Evolutionary conservation across 169 alveolate species (phyloP).

Genomic region (Cryptosporidium sp.): DNA sequence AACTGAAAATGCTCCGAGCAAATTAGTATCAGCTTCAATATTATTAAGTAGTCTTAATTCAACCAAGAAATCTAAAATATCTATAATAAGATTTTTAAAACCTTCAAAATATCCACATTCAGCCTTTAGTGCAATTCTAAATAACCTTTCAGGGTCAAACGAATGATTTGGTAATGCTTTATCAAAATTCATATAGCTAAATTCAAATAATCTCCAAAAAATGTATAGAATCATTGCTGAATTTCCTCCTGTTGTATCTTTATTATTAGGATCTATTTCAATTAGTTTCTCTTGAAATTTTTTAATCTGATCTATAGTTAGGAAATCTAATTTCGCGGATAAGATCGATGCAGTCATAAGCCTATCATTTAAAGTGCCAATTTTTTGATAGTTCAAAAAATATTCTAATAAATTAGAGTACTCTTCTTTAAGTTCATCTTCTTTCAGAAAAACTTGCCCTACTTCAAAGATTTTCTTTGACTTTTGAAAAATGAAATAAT

Average conservation of each 20-base stretch:
- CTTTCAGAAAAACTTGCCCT: neutral
- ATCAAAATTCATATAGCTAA: neutral
- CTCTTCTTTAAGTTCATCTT: slow-evolving; percentile 1
- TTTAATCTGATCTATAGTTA: neutral
- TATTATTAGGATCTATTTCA: neutral
- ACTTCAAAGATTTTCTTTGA: neutral
- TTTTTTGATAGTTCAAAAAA: neutral
- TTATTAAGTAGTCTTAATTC: neutral
- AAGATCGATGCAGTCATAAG: slow-evolving; percentile 43
- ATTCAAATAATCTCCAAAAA: neutral
- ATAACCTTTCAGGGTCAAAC: neutral
- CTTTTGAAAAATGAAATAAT: neutral
- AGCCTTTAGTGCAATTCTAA: slow-evolving; percentile 23
- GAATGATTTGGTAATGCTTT: neutral
- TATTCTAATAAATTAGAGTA: slow-evolving; percentile 25
- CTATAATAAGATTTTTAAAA: slow-evolving; percentile 3
- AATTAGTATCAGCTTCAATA: neutral
- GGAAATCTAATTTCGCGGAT: slow-evolving; percentile 14
- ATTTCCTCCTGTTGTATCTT: slow-evolving; percentile 18
- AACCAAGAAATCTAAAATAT: slow-evolving; percentile 28
- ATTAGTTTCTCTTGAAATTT: neutral
- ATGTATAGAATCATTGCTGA: slow-evolving; percentile 21
- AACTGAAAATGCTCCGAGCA: slow-evolving; percentile 40
- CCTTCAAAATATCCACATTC: slow-evolving; percentile 48
- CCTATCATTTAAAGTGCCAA: slow-evolving; percentile 14